Base-by-base conservation (phyloP, 768 basidiomycete genomes). In the Kwoniella newhampshirensis region DNA sequence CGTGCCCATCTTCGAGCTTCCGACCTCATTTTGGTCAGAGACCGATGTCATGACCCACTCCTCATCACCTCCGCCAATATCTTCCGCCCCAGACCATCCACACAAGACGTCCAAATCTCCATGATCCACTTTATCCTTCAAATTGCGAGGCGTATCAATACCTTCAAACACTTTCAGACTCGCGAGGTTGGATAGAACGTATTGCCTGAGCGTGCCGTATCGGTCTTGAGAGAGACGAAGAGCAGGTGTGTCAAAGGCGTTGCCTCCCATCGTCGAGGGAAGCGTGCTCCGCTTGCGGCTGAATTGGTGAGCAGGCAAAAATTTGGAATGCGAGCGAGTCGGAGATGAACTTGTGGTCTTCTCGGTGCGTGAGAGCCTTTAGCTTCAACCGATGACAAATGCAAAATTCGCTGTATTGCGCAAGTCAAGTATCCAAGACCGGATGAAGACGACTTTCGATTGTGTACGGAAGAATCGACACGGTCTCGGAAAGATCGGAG, bases 41-140 rank as follows among this genome's bases (percentile, higher is more conserved):
- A n/a, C n/a, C n/a, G n/a, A n/a, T 5, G 23, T 23, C 1, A 32
- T 20, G 5, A 37, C 25, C 44, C 57, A 43, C 23, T 21, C 51
- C 15, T 62, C 61, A n/a, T 62, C 53, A 9, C 56, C 56, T 7
- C 28, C 37, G 11, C 23, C 32, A 11, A 51, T 23, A 4, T n/a
- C 8, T 9, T 20, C 39, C 6, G 41, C 28, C 21, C n/a, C n/a
- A n/a, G n/a, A n/a, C n/a, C 25, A 51, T 39, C 44, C 57, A 15
- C 52, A 54, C 15, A 62, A 9, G 4, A 71, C 49, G 47, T 71
- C 70, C 4, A 71, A 52, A 40, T 71, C 70, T 7, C 70, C 67
- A 51, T 71, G 70, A n/a, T 62, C 44, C 7, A 36, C 44, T 42
- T 71, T 71, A 32, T 23, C 39, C 5, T 26, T 27, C 25, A 55